Evolutionary conservation across 352 stramenopile species (phyloP), one percentile per base, ranked within the genome.

Genomic region (Saprolegnia diclina): DNA sequence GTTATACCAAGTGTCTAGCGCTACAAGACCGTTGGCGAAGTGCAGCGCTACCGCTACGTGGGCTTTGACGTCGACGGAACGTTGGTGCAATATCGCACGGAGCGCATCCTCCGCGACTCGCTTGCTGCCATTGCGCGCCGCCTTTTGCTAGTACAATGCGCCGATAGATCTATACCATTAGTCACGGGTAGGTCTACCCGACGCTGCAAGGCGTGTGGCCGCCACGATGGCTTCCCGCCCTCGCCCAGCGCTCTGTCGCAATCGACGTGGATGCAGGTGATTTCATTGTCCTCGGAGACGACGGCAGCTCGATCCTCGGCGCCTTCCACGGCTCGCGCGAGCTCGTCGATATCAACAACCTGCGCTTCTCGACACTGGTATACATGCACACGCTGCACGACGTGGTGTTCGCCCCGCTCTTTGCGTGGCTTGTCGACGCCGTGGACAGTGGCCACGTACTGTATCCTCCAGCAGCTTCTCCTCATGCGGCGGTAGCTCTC

Each of bases 21-120:
- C 13, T 48, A n/a, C n/a, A n/a, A n/a, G n/a, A n/a, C n/a, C n/a
- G n/a, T n/a, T n/a, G n/a, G n/a, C n/a, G n/a, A n/a, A n/a, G n/a
- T n/a, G n/a, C 13, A 11, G 11, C 13, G 13, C 11, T 59, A 59
- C 35, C 11, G 19, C 35, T 59, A 13, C 52, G 19, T 59, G 10
- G 57, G 57, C 14, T 65, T 65, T 53, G 57, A 65, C 26, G 45
- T 65, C 22, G 57, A 65, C 24, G 57, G 57, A 3, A 65, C 57
- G 14, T 21, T 65, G 10, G 57, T 65, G 10, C 18, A 54, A 22
- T 65, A 65, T 22, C 24, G n/a, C 21, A 19, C 29, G 18, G 9
- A 48, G 3, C 24, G 24, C 9, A 59, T 59, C 35, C n/a, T 59
- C 3, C 11, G 16, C 35, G 52, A 59, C 13, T 16, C 52, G 13